A percentile compares a stretch with the other conserved stretches of the same genome.
Conservation (phyloP, 257 asterid genomes). For the Catharanthus roseus region DNA sequence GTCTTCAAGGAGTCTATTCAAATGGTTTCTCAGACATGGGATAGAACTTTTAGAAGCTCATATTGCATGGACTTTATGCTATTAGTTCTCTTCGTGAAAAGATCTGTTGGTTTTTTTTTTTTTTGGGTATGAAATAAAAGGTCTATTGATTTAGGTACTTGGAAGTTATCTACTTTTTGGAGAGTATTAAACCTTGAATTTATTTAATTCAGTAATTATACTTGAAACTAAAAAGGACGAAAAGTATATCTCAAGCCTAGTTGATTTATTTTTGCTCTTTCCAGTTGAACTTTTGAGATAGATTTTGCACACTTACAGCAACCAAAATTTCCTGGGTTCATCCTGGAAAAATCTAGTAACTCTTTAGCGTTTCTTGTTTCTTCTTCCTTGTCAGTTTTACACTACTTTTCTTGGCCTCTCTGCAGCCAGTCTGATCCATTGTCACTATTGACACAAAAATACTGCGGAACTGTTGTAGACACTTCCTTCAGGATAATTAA, state of each 20-base stretch:
- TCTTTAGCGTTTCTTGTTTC: neutral
- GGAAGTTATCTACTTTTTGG: neutral
- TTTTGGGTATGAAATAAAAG: no score
- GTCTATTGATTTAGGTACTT: no score
- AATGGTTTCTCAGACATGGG: neutral
- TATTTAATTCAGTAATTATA: neutral
- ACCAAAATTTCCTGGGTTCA: neutral
- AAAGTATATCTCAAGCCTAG: neutral
- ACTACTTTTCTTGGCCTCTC: neutral
- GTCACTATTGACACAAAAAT: neutral
- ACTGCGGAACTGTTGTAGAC: neutral
- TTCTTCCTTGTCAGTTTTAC: neutral
- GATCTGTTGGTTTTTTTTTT: no score
- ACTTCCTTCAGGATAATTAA: neutral
- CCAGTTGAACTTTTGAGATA: neutral
- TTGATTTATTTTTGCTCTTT: neutral
- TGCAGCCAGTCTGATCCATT: neutral
- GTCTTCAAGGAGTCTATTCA: no score
- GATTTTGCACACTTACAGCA: neutral
- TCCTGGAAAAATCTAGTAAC: neutral
- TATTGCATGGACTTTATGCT: neutral
- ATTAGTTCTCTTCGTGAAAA: no score
- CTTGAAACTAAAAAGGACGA: neutral
- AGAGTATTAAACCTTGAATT: neutral
- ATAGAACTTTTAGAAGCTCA: neutral